Evolutionary conservation across 208 protist species (phyloP).

Genomic region (Trypanosoma melophagium): DNA sequence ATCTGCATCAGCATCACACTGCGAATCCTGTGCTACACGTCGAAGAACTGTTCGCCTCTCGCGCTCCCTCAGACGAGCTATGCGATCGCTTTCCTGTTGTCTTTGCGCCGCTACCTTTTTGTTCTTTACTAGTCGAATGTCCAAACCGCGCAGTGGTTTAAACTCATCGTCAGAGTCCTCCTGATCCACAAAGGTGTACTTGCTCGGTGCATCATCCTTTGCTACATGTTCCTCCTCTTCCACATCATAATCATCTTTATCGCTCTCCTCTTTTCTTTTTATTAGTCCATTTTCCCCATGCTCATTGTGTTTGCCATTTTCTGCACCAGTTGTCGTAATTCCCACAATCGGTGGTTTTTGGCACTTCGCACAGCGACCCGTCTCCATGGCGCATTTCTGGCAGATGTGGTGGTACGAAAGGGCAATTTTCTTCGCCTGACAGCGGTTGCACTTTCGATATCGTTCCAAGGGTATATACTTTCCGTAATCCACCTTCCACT

Average conservation of each 20-base stretch:
- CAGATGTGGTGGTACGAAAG: conserved; percentile 86
- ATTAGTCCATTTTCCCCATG: background rate
- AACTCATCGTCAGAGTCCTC: conserved; percentile 49
- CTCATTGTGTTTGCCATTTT: conserved; percentile 1
- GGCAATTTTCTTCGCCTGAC: conserved; percentile 51
- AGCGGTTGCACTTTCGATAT: conserved; percentile 69
- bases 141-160: conserved; percentile 48
- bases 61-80: conserved; percentile 49
- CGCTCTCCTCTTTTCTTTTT: background rate
- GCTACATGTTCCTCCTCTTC: conserved; percentile 12
- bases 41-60: conserved; percentile 55
- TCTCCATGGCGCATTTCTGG: conserved; percentile 49
- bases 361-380: conserved; percentile 78
- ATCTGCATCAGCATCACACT: background rate
- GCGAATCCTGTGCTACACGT: background rate
- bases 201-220: conserved; percentile 16
- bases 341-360: conserved; percentile 46
- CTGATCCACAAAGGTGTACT: conserved; percentile 65
- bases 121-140: conserved; percentile 49
- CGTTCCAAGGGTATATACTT: conserved; percentile 71
- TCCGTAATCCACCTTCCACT: conserved; percentile 89
- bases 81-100: conserved; percentile 37
- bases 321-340: background rate
- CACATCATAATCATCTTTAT: conserved; percentile 15
- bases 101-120: conserved; percentile 17